phyloP scores from a whole-genome alignment of 768 basidiomycete genomes.

The Tricholoma saponaceum region DNA sequence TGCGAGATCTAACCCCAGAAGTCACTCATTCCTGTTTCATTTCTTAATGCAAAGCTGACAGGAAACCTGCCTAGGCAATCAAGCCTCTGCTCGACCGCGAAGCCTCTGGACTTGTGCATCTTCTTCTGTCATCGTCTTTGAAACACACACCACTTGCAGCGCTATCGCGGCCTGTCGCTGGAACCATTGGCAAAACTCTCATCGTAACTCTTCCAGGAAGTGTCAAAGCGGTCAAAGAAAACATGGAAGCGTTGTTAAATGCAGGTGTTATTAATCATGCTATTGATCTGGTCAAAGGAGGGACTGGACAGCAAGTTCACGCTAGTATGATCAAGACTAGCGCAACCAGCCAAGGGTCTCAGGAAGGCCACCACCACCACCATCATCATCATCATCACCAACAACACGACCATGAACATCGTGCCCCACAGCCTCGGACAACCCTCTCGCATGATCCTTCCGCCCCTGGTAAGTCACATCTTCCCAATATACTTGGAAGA shows the following conservation, averaged over 20 bases:
- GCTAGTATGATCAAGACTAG: conserved; percentile 34
- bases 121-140: conserved; percentile 65
- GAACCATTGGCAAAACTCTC: conserved; percentile 61
- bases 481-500: not conserved
- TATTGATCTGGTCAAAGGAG: conserved; percentile 67
- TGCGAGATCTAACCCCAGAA: conserved; percentile 81
- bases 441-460: conserved; percentile 67
- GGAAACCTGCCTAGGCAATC: conserved; percentile 43
- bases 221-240: conserved; percentile 81
- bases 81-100: conserved; percentile 60
- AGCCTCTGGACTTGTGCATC: conserved; percentile 70
- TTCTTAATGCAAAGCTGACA: not conserved
- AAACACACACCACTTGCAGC: conserved; percentile 76
- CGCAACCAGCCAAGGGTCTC: conserved; percentile 14
- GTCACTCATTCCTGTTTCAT: conserved; percentile 29
- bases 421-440: conserved; percentile 50
- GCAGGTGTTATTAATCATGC: conserved; percentile 64
- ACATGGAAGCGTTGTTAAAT: conserved; percentile 56
- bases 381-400: conserved; percentile 35
- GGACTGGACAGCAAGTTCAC: conserved; percentile 59
- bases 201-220: conserved; percentile 83
- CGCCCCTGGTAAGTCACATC: conserved; percentile 46
- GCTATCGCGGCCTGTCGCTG: conserved; percentile 79
- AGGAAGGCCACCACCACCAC: conserved; percentile 23
- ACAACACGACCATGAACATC: conserved; percentile 31